Conservation (phyloP, 2,329 filamentous ascomycete species). For the Ophiostoma quercus region DNA sequence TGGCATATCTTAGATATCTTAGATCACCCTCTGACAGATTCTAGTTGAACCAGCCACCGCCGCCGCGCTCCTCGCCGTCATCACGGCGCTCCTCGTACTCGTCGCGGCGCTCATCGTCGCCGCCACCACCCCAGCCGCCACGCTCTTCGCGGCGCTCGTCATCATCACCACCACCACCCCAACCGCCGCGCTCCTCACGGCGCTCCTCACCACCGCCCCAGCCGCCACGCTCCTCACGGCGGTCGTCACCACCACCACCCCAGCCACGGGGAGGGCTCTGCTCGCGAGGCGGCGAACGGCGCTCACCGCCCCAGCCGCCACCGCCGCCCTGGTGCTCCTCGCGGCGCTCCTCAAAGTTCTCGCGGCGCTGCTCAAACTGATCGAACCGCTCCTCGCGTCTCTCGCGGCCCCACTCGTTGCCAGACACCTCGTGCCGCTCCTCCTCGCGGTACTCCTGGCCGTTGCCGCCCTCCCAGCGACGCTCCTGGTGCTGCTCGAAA, state of each 20-base stretch:
- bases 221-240: slow-evolving; percentile 32
- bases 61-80: slow-evolving; percentile 20
- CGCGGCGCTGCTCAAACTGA: slow-evolving; percentile 50
- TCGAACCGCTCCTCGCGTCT: too few species aligned
- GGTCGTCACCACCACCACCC: slow-evolving; percentile 23
- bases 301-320: slow-evolving; percentile 7
- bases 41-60: not conserved
- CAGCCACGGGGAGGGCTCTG: slow-evolving; percentile 22
- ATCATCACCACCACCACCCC: slow-evolving; percentile 26
- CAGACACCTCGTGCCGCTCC: not conserved
- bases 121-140: not conserved
- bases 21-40: too few species aligned
- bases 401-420: too few species aligned
- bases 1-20: not conserved
- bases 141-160: slow-evolving; percentile 24
- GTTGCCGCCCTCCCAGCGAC: slow-evolving; percentile 38
- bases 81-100: slow-evolving; percentile 20
- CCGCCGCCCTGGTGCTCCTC: not conserved
- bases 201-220: slow-evolving; percentile 27
- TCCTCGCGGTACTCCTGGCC: slow-evolving; percentile 19
- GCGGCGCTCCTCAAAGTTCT: not conserved
- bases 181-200: slow-evolving; percentile 23
- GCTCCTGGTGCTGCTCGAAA: slow-evolving; percentile 55
- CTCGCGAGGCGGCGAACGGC: slow-evolving; percentile 10
- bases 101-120: slow-evolving; percentile 7